Base-by-base conservation (phyloP, 1,284 basidiomycete species). In the Anthracocystis panici-leucophaei region DNA sequence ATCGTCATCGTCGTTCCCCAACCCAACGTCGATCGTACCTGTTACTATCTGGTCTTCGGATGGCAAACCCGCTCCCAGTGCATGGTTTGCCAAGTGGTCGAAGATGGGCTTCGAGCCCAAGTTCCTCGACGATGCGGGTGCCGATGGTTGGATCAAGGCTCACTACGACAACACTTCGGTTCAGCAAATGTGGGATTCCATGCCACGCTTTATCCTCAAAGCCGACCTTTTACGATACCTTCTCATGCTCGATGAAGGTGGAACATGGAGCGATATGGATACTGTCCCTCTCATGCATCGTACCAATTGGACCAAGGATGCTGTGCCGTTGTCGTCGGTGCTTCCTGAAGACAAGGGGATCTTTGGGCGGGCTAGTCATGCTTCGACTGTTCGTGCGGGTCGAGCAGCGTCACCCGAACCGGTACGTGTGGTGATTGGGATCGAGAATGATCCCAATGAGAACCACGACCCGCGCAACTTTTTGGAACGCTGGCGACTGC, bases 211-310 rank as follows among this genome's bases (percentile, higher is more conserved):
- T 53, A 77, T 77, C 31, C 75, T 77, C 65, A 74, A 75, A 54
- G 77, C 71, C 2, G 77, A 79, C 25, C 61, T 79, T 1, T 45
- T 77, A 25, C 60, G 77, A 14, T 79, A 79, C 31, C 64, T 77
- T n/a, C 65, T 79, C 33, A 45, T 79, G 45, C 55, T 73, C 5
- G 40, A 72, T 11, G 71, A 75, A 38, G 77, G 77, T 8, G 77
- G 77, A 0, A 75, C 75, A 0, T 79, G 75, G 71, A 66, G 70
- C 55, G 77, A 79, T 21, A 74, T 79, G 75, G 77, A 79, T 50
- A 78, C 77, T 7, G 65, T 72, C 2, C 69, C 77, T 12, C 61
- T 78, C 33, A 69, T 75, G 73, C 65, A 64, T 11, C 57, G 65
- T 18, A 35, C 57, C 25, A 55, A 68, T 35, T 78, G 76, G 76